phyloP scores from a whole-genome alignment of 306 rosid genomes.

The Trifolium repens region DNA sequence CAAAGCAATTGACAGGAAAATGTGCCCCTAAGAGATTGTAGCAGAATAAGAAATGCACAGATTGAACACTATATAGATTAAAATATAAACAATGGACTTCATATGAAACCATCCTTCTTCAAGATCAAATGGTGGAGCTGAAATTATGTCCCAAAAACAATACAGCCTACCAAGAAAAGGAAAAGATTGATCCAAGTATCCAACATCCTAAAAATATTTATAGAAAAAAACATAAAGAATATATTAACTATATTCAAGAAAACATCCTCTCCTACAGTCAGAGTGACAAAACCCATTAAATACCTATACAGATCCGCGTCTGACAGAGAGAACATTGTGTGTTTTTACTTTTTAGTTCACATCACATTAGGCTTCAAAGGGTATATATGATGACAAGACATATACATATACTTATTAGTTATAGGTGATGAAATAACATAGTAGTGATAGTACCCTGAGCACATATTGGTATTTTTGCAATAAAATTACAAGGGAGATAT shows the following conservation, averaged over 20 bases:
- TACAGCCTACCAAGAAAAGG: conserved; percentile 9
- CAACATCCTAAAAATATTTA: neutral
- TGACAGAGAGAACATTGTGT: neutral
- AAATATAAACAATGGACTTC: neutral
- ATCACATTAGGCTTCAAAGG: neutral
- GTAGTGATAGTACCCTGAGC: neutral
- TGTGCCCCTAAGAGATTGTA: conserved; percentile 3
- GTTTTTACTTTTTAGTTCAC: conserved; percentile 31
- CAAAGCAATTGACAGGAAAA: conserved; percentile 29
- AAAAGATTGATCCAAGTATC: neutral
- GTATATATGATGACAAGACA: conserved; percentile 1
- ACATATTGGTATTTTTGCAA: neutral
- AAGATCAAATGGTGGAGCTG: conserved; percentile 22
- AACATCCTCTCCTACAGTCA: conserved; percentile 15
- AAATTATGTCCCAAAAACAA: no score
- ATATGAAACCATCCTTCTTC: conserved; percentile 18
- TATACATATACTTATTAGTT: neutral
- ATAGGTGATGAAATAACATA: conserved; percentile 2
- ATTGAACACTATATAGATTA: neutral
- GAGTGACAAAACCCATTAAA: neutral
- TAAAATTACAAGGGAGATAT: neutral
- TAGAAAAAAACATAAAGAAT: neutral
- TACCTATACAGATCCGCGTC: conserved; percentile 28
- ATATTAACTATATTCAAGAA: neutral
- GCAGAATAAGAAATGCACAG: neutral